Evolutionary conservation across 1,139 yeast species (phyloP).

Genomic region (Zygoascus hellenicus): DNA sequence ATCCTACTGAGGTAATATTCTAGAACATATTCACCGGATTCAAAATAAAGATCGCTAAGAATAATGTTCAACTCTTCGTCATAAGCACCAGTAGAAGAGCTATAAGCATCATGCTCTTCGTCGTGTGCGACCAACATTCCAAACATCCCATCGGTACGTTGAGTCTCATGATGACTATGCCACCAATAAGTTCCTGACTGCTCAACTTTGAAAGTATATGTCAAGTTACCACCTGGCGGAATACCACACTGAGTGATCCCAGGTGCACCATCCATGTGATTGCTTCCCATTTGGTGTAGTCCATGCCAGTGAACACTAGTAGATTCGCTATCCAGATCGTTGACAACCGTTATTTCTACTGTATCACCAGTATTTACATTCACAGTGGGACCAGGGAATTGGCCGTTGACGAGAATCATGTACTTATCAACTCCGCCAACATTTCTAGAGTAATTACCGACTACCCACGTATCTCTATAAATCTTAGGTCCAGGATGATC

Average conservation of each 20-base stretch:
- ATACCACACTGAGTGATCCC: constrained; percentile 80
- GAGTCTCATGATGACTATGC: constrained; percentile 76
- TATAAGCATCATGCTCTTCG: constrained; percentile 9
- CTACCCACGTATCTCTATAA: constrained; percentile 3
- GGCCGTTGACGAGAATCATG: constrained; percentile 63
- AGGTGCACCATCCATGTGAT: constrained; percentile 78
- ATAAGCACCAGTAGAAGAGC: constrained; percentile 35
- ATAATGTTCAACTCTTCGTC: constrained; percentile 63
- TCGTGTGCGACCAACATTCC: constrained; percentile 59
- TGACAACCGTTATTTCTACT: constrained; percentile 53
- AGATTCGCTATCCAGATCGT: constrained; percentile 55
- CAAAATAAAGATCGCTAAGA: constrained; percentile 73
- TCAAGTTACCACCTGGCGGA: constrained; percentile 63
- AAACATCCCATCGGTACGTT: constrained; percentile 78
- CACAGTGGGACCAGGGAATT: constrained; percentile 72
- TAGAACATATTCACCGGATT: constrained; percentile 44
- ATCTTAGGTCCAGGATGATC: neutral
- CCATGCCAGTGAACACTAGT: constrained; percentile 85
- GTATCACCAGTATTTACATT: constrained; percentile 61
- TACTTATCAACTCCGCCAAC: constrained; percentile 53
- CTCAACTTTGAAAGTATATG: constrained; percentile 59
- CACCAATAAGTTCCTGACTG: constrained; percentile 86
- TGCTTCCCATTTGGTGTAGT: constrained; percentile 58
- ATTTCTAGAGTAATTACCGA: constrained; percentile 1
- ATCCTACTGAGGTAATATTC: constrained; percentile 54